Percentiles rank a stretch among this genome's conserved stretches.
These are phyloP conservation scores for Geopyxis carbonaria DNA, from an alignment of 495 filamentous ascomycete genomes.

Conservation along the genomic window DNA sequence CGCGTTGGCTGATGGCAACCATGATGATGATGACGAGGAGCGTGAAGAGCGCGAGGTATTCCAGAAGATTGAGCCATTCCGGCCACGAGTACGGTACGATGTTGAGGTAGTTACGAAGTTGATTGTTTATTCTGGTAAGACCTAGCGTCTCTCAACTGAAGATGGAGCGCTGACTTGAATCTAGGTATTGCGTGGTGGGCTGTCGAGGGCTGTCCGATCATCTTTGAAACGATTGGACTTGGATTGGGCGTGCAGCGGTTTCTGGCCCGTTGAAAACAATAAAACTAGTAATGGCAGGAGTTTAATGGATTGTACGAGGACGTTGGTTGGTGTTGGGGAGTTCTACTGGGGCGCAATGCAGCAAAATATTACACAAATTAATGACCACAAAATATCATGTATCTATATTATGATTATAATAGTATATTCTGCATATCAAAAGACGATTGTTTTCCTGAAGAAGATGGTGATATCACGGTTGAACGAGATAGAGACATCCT, in stretches of 20 bases:
- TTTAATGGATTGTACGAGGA: too few relatives aligned
- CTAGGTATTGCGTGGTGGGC: slow-evolving; percentile 61
- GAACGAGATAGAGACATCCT: too few relatives aligned
- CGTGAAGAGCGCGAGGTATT: slow-evolving; percentile 68
- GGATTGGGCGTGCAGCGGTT: slow-evolving; percentile 23
- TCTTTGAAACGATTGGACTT: slow-evolving; percentile 50
- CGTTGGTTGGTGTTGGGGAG: too few relatives aligned
- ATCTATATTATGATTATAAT: too few relatives aligned
- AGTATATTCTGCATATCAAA: too few relatives aligned
- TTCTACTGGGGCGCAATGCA: too few relatives aligned
- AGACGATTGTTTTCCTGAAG: too few relatives aligned
- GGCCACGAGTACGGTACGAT: slow-evolving; percentile 83
- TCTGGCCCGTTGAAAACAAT: background rate
- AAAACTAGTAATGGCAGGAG: too few relatives aligned
- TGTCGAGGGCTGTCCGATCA: slow-evolving; percentile 46
- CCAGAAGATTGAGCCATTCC: slow-evolving; percentile 46
- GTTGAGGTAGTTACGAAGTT: slow-evolving; percentile 94
- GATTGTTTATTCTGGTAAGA: slow-evolving; percentile 80
- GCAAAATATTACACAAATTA: too few relatives aligned
- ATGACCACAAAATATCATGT: too few relatives aligned
- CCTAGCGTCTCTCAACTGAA: background rate
- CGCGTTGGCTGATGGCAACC: slow-evolving; percentile 4
- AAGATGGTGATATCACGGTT: too few relatives aligned
- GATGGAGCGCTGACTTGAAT: background rate
- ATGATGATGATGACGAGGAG: slow-evolving; percentile 26